Base-by-base conservation (phyloP, 2,329 filamentous ascomycete species). In the Phyllosticta citriasiana region DNA sequence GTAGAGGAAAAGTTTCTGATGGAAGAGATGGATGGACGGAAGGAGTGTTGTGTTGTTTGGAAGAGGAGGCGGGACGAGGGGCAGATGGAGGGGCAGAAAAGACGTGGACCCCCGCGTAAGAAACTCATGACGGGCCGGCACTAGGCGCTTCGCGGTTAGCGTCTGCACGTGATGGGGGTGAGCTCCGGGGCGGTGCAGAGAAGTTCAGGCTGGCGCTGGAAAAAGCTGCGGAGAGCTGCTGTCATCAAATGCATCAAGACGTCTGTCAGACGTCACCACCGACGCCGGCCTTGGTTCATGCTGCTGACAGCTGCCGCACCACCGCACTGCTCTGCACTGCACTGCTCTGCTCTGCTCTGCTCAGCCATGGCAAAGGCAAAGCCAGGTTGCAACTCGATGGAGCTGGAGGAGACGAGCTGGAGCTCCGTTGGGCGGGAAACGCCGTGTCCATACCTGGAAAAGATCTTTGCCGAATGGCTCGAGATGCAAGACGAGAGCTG, bases 1-100 rank as follows among this genome's bases (percentile, higher is more conserved):
- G 88, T 81, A 71, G 84, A 80, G 74, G 82, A 79, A 73, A 87
- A 87, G 67, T 77, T 75, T 74, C 82, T 77, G 69, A 71, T 73
- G 60, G 51, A 57, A 57, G 60, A 61, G 59, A 54, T 30, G 22
- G 60, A 61, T 55, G 56, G 59, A 33, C 30, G 71, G 68, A 72
- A 69, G 71, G 71, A 68, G 75, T 74, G 66, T 73, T 71, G 69
- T 67, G 53, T 53, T 60, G 58, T 55, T 53, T 60, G 55, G 58
- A 60, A 69, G 72, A 67, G 72, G 67, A 62, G 68, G 66, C 63
- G 69, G 67, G 65, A 71, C 68, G 65, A 70, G 68, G 64, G 70
- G 65, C 62, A 67, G 65, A 56, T 61, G 59, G 59, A 61, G 58
- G 58, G 58, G 58, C 55, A 60, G 54, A 61, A 61, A 61, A 61